Conservation (phyloP, 768 basidiomycete genomes). For the Lactifluus echinatus region DNA sequence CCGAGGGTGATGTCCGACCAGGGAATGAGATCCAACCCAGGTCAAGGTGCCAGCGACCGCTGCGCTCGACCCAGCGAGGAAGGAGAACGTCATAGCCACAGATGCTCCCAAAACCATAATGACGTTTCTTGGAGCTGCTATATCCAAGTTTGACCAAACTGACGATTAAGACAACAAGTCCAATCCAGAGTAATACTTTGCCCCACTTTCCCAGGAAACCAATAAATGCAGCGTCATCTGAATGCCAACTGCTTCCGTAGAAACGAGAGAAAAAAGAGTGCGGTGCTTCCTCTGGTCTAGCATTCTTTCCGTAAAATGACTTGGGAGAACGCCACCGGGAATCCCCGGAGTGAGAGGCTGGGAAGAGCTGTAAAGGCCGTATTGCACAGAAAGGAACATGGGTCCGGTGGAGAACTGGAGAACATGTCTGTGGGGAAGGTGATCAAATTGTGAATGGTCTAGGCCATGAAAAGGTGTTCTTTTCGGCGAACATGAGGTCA, state of each 20-base stretch:
- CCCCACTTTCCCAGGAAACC: constrained; percentile 87
- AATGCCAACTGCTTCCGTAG: constrained; percentile 98
- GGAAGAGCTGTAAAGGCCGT: constrained; percentile 73
- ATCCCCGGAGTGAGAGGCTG: constrained; percentile 44
- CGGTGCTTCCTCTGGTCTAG: constrained; percentile 69
- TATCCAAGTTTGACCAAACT: constrained; percentile 52
- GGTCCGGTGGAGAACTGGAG: constrained; percentile 96
- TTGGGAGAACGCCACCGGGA: constrained; percentile 73
- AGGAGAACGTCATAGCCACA: constrained; percentile 73
- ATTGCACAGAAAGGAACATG: constrained; percentile 96
- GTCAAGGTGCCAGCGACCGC: constrained; percentile 69
- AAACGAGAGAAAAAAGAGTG: constrained; percentile 95
- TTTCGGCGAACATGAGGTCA: constrained; percentile 90
- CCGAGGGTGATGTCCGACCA: constrained; percentile 9
- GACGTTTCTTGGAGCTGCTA: constrained; percentile 49
- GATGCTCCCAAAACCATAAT: constrained; percentile 49
- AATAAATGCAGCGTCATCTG: constrained; percentile 95
- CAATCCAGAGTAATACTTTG: constrained; percentile 80
- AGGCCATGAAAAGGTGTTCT: constrained; percentile 80
- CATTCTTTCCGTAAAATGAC: constrained; percentile 96
- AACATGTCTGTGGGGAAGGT: constrained; percentile 99
- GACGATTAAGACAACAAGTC: constrained; percentile 58
- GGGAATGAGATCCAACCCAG: constrained; percentile 50
- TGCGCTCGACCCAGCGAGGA: constrained; percentile 62
- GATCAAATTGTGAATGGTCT: constrained; percentile 85